Base-by-base conservation (phyloP, 2,329 filamentous ascomycete genomes). In the Sarocladium strictum region DNA sequence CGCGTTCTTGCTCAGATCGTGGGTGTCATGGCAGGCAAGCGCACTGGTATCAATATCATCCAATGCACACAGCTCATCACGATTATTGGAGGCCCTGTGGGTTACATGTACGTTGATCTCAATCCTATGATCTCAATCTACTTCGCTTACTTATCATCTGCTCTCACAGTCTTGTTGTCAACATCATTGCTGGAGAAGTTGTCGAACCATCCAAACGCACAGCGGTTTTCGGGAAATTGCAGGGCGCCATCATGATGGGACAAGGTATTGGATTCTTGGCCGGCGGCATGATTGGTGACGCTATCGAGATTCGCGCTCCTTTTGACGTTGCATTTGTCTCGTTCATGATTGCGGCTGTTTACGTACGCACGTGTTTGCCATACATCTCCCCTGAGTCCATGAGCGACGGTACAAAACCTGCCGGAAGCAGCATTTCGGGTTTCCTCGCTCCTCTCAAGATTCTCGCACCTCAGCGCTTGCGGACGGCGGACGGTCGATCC, bases 51-150 rank as follows among this genome's bases (percentile, higher is more conserved):
- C 61, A 68, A 82, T 14, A 84, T 89, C 26, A 80, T 89, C 27
- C 86, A 90, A 65, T 68, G 69, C 24, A 85, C 81, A 0, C 86
- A 90, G 68, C 68, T 85, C 15, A 84, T 89, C 54, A 87, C 84
- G 0, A 72, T 89, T 15, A 59, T 89, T 2, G 86, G 86, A 0
- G 86, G 86, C 0, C 86, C 86, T 0, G 79, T 80, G 0, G 86
- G 86, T 0, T 89, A 88, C 61, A 77, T 89, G 69, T 74, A 54
- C 58, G 70, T 29, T n/a, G 9, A 14, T 5, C 11, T 3, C 23
- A 5, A 11, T 10, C 5, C 11, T 3, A 27, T 29, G 10, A 10
- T 21, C 3, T 17, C 14, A 1, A 26, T 38, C 41, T 15, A 17
- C 9, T 37, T 3, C 10, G n/a, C 24, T 12, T 24, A 43, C 17